These are phyloP conservation scores for Metschnikowia koreensis DNA, from an alignment of 805 yeast species.

Conservation along the genomic window DNA sequence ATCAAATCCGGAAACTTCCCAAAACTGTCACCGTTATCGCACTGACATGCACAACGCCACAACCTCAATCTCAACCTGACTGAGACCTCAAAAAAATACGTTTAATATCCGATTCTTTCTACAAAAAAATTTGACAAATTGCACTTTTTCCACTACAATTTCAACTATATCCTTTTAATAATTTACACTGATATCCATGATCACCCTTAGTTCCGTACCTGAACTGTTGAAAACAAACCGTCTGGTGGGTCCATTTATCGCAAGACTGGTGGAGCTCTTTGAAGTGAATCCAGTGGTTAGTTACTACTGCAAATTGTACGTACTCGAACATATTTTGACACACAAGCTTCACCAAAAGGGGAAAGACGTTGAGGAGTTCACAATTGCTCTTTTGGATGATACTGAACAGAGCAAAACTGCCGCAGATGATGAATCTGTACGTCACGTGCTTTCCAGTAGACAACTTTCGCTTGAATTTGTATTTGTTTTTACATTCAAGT, in stretches of 20 bases:
- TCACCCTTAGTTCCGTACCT: slow-evolving; percentile 9
- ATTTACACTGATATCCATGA: slow-evolving; percentile 1
- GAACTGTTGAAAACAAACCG: slow-evolving; percentile 28
- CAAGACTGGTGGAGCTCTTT: slow-evolving; percentile 57
- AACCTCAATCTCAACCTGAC: background rate
- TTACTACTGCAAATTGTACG: slow-evolving; percentile 66
- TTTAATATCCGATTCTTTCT: too few relatives aligned
- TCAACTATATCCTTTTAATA: background rate
- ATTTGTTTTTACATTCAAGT: slow-evolving; percentile 49
- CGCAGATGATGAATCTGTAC: slow-evolving; percentile 38
- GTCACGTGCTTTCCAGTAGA: slow-evolving; percentile 56
- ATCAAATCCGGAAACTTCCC: too few relatives aligned
- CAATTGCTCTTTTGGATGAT: slow-evolving; percentile 61
- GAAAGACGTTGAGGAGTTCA: slow-evolving; percentile 55
- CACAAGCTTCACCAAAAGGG: slow-evolving; percentile 57
- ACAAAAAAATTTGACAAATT: too few relatives aligned
- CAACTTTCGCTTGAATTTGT: slow-evolving; percentile 38
- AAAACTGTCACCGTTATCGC: background rate
- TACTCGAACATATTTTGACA: slow-evolving; percentile 68
- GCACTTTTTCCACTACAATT: too few relatives aligned
- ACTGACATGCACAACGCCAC: background rate
- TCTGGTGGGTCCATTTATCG: slow-evolving; percentile 45
- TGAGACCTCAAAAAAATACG: background rate
- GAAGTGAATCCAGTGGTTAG: slow-evolving; percentile 63
- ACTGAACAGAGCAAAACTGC: slow-evolving; percentile 60